Base-by-base conservation (phyloP, 1,284 basidiomycete genomes). In the Pseudozyma hubeiensis region DNA sequence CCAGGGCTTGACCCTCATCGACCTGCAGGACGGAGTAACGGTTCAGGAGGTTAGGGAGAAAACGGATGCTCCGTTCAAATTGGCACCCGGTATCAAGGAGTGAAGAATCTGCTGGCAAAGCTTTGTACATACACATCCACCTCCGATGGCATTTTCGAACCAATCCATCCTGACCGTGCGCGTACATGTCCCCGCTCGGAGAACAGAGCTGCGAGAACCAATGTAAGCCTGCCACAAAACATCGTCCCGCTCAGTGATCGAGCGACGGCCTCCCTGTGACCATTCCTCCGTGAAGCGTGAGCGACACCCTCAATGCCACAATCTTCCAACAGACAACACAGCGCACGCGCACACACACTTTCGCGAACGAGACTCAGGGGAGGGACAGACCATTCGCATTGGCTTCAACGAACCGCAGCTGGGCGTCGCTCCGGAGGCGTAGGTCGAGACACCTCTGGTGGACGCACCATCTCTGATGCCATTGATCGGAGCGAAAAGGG, bases 31-130 rank as follows among this genome's bases (percentile, higher is more conserved):
- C 67, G 94, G 93, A 13, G 90, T 91, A 8, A 91, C 90, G 8
- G 83, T 96, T 51, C 91, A 94, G 40, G 92, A 96, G 85, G 90
- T 97, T 56, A 89, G 88, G 83, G 88, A 89, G 39, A 94, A 94
- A 88, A 97, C 94, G 0, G 92, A 88, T 14, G 91, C 91, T 35
- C 89, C 90, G 39, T 97, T 94, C 86, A 81, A 85, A 64, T 77
- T 86, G 17, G 66, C 39, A 2, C 59, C 57, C 5, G 55, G 48
- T 2, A 66, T 66, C 53, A 57, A 54, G 13, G 53, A 61, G 45
- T 64, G 51, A 24, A 35, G 1, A 17, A 24, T 24, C 24, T 24
- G 24, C 24, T 24, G 24, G 24, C 24, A 24, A 2, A 24, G 24
- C 24, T 24, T 24, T 24, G 24, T 24, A 24, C 24, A 24, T 24